These are phyloP conservation scores for Trypanosoma melophagium DNA, from an alignment of 208 protist species.

Conservation along the genomic window DNA sequence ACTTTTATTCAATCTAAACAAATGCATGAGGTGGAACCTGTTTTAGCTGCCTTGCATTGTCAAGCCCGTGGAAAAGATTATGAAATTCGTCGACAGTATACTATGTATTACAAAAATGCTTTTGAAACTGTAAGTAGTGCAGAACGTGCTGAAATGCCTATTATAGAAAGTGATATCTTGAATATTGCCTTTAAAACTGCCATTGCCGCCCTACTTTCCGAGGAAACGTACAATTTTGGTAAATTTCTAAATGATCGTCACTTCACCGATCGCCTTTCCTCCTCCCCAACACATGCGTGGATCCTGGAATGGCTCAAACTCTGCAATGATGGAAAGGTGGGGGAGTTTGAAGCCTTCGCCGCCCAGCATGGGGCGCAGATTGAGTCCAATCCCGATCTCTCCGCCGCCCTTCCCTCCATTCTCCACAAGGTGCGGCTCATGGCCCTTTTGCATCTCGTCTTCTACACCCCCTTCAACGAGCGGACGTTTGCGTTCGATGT, in stretches of 20 bases:
- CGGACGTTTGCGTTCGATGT: slow-evolving; percentile 84
- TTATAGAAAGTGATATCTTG: slow-evolving; percentile 58
- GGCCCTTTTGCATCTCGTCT: slow-evolving; percentile 94
- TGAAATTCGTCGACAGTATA: slow-evolving; percentile 78
- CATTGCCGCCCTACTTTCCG: slow-evolving; percentile 74
- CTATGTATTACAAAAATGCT: slow-evolving; percentile 79
- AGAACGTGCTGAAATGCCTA: slow-evolving; percentile 75
- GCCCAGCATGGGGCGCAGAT: slow-evolving; percentile 41
- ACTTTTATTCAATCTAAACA: slow-evolving; percentile 61
- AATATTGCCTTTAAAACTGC: slow-evolving; percentile 72
- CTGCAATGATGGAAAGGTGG: slow-evolving; percentile 82
- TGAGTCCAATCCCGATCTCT: slow-evolving; percentile 29
- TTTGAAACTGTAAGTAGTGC: slow-evolving; percentile 79
- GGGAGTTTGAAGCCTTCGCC: slow-evolving; percentile 65
- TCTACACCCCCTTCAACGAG: slow-evolving; percentile 91
- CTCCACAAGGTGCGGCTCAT: slow-evolving; percentile 92
- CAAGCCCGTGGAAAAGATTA: slow-evolving; percentile 85
- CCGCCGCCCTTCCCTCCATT: slow-evolving; percentile 26
- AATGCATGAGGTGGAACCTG: slow-evolving; percentile 85
- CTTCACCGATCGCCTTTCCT: slow-evolving; percentile 32
- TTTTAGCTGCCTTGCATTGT: slow-evolving; percentile 71
- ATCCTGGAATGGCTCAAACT: slow-evolving; percentile 70
- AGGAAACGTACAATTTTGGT: slow-evolving; percentile 89
- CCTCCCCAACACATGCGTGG: slow-evolving; percentile 43
- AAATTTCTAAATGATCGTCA: slow-evolving; percentile 71